Conservation (phyloP, 2,329 filamentous ascomycete genomes). For the Colletotrichum sp. region DNA sequence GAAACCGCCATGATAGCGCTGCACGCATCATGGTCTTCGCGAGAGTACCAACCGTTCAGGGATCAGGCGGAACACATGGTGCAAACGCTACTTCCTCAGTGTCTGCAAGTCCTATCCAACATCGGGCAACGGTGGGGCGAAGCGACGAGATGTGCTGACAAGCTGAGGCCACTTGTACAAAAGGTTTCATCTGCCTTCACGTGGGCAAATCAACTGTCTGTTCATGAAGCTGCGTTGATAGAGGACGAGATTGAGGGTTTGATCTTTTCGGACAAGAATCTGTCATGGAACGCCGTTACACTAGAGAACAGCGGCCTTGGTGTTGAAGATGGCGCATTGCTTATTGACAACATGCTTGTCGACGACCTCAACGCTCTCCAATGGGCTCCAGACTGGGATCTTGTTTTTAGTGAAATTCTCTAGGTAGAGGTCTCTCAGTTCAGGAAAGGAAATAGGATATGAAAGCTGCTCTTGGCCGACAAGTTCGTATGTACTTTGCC, state of each 20-base stretch:
- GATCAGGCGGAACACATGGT: not conserved
- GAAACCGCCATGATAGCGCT: not conserved
- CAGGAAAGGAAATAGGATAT: too few relatives aligned
- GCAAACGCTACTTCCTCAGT: not conserved
- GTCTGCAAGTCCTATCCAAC: not conserved
- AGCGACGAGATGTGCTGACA: not conserved
- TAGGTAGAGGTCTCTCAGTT: too few relatives aligned
- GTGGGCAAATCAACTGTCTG: not conserved
- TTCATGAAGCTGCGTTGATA: not conserved
- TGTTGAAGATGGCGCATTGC: not conserved
- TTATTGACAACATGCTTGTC: not conserved
- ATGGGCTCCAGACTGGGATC: not conserved
- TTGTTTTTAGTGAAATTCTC: not conserved
- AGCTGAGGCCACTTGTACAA: not conserved
- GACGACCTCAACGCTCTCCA: not conserved
- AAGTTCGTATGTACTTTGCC: too few relatives aligned
- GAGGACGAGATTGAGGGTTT: not conserved
- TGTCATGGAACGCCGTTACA: not conserved
- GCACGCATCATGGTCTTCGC: not conserved
- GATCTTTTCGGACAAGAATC: not conserved
- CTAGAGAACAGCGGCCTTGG: not conserved
- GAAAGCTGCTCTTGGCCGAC: too few relatives aligned
- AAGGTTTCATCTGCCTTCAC: not conserved
- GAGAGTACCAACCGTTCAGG: rapidly evolving
- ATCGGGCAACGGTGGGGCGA: not conserved